A percentile compares a stretch with the other conserved stretches of the same genome.
phyloP scores from a whole-genome alignment of 176 grass and related monocot genomes.

The Musa beccarii region DNA sequence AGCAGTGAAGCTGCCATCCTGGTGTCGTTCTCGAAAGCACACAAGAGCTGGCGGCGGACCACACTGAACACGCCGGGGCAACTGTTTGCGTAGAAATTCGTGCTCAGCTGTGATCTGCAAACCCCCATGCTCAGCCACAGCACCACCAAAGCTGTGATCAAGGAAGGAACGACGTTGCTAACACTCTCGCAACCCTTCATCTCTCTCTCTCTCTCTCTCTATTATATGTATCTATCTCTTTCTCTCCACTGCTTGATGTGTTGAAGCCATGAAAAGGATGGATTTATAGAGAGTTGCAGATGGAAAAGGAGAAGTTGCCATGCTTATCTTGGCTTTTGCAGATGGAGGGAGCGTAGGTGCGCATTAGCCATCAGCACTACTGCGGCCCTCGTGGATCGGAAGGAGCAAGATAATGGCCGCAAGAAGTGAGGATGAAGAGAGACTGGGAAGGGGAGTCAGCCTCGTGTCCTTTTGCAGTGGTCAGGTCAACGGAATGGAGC shows the following conservation, averaged over 20 bases:
- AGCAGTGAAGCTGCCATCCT: constrained; percentile 71
- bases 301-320: neutral
- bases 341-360: no score
- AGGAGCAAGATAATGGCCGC: no score
- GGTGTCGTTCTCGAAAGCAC: constrained; percentile 38
- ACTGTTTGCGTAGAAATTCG: constrained; percentile 40
- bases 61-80: constrained; percentile 47
- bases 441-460: no score
- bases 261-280: neutral
- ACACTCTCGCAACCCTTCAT: neutral
- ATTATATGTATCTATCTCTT: no score
- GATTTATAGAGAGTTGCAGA: neutral
- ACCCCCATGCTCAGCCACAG: constrained; percentile 32
- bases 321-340: neutral
- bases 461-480: no score
- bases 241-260: no score
- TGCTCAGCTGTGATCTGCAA: constrained; percentile 34
- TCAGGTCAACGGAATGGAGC: no score
- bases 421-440: no score
- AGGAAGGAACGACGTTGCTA: neutral
- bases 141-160: constrained; percentile 26
- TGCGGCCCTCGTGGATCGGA: no score
- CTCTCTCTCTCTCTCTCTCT: neutral
- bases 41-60: constrained; percentile 29
- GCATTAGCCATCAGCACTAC: no score